Evolutionary conservation across 352 stramenopile genomes (phyloP), one percentile per base, ranked within the genome.

Genomic region (Phytophthora idaei): DNA sequence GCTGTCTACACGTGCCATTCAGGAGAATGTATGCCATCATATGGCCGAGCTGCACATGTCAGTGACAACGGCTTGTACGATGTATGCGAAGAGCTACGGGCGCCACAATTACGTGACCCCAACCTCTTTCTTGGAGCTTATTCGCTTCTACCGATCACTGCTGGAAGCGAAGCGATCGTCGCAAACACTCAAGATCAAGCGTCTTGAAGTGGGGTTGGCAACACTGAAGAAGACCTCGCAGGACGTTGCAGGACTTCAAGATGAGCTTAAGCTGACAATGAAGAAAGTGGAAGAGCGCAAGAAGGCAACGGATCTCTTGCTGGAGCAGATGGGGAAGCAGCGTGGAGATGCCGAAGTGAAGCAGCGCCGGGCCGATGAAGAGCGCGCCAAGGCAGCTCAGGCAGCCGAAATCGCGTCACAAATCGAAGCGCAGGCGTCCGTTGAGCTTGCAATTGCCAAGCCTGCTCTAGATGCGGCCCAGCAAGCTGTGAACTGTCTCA

Each of bases 101-200:
- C 77, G 93, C 8, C 94, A 89, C 67, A 98, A 98, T 67, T 98
- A 98, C 69, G 93, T 96, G 48, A 98, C 93, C 0, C 93, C 93
- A 2, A 98, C 94, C 34, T 97, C 82, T 2, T 98, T 98, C 53
- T 64, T 98, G 14, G 93, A 98, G 64, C 69, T 98, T 0, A 98
- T 98, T 61, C 77, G 82, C 7, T 98, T 98, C 51, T 98, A 97
- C 59, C 95, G 94, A 39, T 82, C 71, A 15, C 72, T 98, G 3
- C 54, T 97, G 4, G 56, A 60, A 14, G 34, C 50, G 9, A 92
- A 95, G 32, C 86, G 87, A n/a, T 55, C 67, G 1, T 76, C 78
- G 2, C 75, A 93, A 37, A 66, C 57, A 2, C 61, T 74, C 2
- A 90, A 90, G 45, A 94, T 97, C 50, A 78, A 88, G 29, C 80